phyloP scores from a whole-genome alignment of 148 eudicot genomes.

The Amaranthus palmeri region DNA sequence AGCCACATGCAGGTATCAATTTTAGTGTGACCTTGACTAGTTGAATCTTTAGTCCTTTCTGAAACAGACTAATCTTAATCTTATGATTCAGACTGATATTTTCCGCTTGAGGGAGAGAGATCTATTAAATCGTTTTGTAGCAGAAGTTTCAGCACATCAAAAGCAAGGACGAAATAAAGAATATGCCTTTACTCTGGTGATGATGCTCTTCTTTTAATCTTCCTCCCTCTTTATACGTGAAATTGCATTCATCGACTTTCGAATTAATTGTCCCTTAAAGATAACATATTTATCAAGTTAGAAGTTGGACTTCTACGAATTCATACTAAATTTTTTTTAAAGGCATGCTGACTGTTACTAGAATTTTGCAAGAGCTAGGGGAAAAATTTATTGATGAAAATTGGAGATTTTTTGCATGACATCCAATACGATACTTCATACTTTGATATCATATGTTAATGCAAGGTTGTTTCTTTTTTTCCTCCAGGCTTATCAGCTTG shows the following conservation, averaged over 20 bases:
- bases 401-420: not conserved
- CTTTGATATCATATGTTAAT: not conserved
- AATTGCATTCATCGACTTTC: not conserved
- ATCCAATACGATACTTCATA: not conserved
- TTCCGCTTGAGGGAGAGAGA: conserved; percentile 88
- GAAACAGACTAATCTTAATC: conserved; percentile 6
- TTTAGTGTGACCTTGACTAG: conserved; percentile 3
- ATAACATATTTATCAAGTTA: not conserved
- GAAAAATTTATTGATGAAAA: too few species aligned
- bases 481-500: conserved; percentile 54
- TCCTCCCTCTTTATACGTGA: not conserved
- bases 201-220: conserved; percentile 3
- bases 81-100: conserved; percentile 61
- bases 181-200: conserved; percentile 64
- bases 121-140: conserved; percentile 63
- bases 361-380: not conserved
- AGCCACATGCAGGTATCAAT: conserved; percentile 62
- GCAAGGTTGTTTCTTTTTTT: not conserved
- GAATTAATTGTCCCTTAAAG: not conserved
- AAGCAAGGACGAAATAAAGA: conserved; percentile 81
- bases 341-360: not conserved
- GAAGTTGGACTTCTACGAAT: not conserved
- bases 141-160: conserved; percentile 57
- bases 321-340: not conserved
- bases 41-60: not conserved